Percentiles rank a stretch among this genome's conserved stretches.
phyloP scores from a whole-genome alignment of 306 rosid genomes.

The Prunus kanzakura region DNA sequence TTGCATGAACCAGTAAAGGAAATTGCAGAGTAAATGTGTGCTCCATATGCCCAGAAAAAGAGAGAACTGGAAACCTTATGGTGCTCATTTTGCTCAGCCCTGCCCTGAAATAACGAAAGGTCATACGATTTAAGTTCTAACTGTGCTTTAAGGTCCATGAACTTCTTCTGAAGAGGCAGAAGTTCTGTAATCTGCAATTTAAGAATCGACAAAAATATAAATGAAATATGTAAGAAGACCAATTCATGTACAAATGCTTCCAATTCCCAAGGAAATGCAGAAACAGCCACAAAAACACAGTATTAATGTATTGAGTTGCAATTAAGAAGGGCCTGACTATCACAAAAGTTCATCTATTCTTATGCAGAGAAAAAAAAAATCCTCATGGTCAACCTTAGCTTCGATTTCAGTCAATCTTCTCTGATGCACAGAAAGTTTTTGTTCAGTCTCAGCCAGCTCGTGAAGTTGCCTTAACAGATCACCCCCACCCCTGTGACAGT shows the following conservation, averaged over 20 bases:
- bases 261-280: neutral
- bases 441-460: constrained; percentile 72
- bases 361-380: neutral
- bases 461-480: constrained; percentile 80
- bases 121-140: constrained; percentile 80
- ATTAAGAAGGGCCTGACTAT: neutral
- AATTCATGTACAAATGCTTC: neutral
- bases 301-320: neutral
- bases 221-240: neutral
- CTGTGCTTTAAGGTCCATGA: constrained; percentile 61
- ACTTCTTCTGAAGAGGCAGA: constrained; percentile 74
- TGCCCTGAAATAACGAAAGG: constrained; percentile 76
- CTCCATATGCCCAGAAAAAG: constrained; percentile 4
- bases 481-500: constrained; percentile 79
- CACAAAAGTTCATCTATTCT: neutral
- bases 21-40: neutral
- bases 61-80: constrained; percentile 62
- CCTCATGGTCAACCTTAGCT: constrained; percentile 54
- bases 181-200: constrained; percentile 67
- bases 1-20: neutral
- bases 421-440: constrained; percentile 61
- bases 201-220: constrained; percentile 15
- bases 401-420: constrained; percentile 63
- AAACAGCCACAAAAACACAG: neutral
- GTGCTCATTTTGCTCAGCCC: constrained; percentile 96